phyloP scores from a whole-genome alignment of 1,284 basidiomycete species.

The Pseudozyma flocculosa region DNA sequence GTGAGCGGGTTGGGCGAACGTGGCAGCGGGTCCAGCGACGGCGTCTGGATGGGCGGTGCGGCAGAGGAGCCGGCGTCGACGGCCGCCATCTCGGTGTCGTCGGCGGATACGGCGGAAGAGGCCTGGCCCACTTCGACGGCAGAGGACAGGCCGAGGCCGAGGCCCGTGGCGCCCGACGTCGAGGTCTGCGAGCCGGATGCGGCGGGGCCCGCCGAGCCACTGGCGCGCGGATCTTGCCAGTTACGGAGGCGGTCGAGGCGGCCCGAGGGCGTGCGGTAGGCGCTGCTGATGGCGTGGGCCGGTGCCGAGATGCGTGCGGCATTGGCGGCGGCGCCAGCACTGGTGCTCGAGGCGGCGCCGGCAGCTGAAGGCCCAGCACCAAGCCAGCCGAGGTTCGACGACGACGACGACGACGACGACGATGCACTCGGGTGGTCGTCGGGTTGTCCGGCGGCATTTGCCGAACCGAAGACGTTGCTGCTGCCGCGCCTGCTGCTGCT shows the following conservation, averaged over 20 bases:
- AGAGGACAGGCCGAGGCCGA: no score
- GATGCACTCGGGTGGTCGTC: neutral
- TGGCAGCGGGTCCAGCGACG: no score
- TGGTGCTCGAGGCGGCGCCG: no score
- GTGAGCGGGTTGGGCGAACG: slow-evolving; percentile 6
- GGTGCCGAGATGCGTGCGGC: neutral
- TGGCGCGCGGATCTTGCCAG: slow-evolving; percentile 10
- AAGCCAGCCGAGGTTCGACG: slow-evolving; percentile 30
- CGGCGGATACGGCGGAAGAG: no score
- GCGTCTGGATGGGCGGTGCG: no score
- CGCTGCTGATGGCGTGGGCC: slow-evolving; percentile 14
- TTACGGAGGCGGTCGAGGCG: slow-evolving; percentile 27
- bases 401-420: slow-evolving; percentile 1
- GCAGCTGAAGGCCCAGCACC: slow-evolving; percentile 18
- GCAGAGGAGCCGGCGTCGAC: no score
- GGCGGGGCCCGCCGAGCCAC: neutral
- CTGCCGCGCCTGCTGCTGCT: no score
- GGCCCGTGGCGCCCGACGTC: no score
- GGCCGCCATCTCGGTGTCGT: no score
- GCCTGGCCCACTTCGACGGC: no score
- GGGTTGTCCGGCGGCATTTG: neutral
- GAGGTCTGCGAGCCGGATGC: neutral
- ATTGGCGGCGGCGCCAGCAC: no score
- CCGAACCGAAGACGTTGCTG: no score
- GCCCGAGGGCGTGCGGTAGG: slow-evolving; percentile 14